phyloP scores from a whole-genome alignment of 2,329 filamentous ascomycete species.

The Cladosporium sp. region DNA sequence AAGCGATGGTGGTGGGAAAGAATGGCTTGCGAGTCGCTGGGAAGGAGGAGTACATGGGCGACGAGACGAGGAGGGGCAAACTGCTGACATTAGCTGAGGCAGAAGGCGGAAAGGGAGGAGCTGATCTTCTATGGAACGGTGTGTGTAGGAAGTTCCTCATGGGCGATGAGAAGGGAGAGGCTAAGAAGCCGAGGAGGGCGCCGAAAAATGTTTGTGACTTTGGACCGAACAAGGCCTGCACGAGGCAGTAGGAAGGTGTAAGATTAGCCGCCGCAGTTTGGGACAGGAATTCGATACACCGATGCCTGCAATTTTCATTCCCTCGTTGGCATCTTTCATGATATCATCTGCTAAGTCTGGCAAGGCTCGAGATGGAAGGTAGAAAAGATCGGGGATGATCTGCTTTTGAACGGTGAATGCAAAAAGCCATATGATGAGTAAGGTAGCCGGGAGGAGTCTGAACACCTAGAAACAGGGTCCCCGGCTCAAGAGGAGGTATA shows the following conservation, averaged over 20 bases:
- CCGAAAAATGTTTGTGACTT: background rate
- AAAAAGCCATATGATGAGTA: too few relatives aligned
- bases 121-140: constrained; percentile 7
- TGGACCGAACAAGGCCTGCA: background rate
- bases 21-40: constrained; percentile 37
- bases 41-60: constrained; percentile 52
- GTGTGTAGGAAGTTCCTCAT: constrained; percentile 16
- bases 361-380: background rate
- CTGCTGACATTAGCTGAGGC: background rate
- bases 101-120: background rate
- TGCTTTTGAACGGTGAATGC: too few relatives aligned
- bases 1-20: background rate
- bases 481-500: too few relatives aligned
- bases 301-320: too few relatives aligned
- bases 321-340: background rate
- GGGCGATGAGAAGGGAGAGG: background rate
- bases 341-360: background rate
- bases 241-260: background rate
- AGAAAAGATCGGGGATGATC: too few relatives aligned
- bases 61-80: constrained; percentile 38
- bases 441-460: too few relatives aligned
- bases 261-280: background rate
- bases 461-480: too few relatives aligned
- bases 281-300: background rate
- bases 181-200: background rate